Evolutionary conservation across 2,329 filamentous ascomycete genomes (phyloP).

Genomic region (Ophiocordyceps camponoti-saundersi): DNA sequence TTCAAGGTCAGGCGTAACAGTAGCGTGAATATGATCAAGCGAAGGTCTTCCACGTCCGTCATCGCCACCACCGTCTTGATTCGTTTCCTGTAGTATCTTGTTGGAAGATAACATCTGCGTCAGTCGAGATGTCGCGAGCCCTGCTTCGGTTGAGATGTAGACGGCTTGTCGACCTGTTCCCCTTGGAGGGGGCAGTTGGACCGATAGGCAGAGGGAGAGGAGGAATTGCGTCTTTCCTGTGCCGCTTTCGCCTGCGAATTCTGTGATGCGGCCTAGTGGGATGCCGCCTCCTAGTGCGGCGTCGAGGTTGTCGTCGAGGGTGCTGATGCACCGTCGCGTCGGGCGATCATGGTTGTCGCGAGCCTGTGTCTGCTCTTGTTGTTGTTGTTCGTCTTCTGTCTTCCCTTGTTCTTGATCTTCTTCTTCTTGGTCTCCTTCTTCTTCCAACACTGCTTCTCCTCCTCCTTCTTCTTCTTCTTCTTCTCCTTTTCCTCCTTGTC

Average conservation of each 20-base stretch:
- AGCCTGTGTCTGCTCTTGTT: background rate
- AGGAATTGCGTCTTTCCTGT: conserved; percentile 92
- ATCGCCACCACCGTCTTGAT: conserved; percentile 6
- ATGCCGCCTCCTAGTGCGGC: conserved; percentile 58
- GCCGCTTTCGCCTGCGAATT: conserved; percentile 85
- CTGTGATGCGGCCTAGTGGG: conserved; percentile 64
- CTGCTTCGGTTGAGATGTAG: conserved; percentile 87
- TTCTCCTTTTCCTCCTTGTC: background rate
- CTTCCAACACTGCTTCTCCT: too few species aligned
- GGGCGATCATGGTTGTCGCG: background rate
- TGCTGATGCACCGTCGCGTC: conserved; percentile 43
- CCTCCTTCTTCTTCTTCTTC: too few species aligned
- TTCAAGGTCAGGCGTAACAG: conserved; percentile 77
- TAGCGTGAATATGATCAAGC: conserved; percentile 61
- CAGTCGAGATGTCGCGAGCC: conserved; percentile 67
- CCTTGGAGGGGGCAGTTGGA: conserved; percentile 59
- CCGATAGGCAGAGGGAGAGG: conserved; percentile 65
- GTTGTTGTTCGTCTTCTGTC: too few species aligned
- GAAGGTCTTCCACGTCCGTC: conserved; percentile 29
- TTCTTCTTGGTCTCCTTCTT: too few species aligned
- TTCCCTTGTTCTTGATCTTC: too few species aligned
- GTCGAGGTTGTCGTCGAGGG: conserved; percentile 61
- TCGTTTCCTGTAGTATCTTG: background rate
- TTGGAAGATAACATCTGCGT: conserved; percentile 59
- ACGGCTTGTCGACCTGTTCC: conserved; percentile 61